Evolutionary conservation across 495 filamentous ascomycete species (phyloP), one percentile per base, ranked within the genome.

Genomic region (Penicillium simplicissimum): DNA sequence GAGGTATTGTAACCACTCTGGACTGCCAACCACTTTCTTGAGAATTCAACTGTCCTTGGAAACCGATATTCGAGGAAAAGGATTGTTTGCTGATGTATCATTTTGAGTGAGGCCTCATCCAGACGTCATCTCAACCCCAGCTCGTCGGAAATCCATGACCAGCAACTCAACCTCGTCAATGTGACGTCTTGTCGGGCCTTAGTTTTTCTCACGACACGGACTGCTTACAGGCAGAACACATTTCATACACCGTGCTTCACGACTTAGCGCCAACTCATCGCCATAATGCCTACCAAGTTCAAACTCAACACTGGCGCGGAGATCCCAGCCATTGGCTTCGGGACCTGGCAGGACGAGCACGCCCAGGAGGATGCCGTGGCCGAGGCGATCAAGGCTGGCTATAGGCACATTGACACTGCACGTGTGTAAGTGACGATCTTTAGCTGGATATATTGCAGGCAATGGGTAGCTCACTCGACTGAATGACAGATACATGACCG

Each of bases 391-490:
- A 67, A 82, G 48, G 74, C 71, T 0, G 85, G 86, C 11, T 85
- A 86, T 61, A 76, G 77, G 8, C 83, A 85, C 35, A 83, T 88
- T 55, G 84, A 88, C 57, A 84, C 83, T 3, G 82, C 82, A 8
- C 67, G 76, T 37, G 72, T 71, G 59, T 61, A 13, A 61, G 59
- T 60, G 17, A 19, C 8, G 11, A 43, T 5, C n/a, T 21, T 14
- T 11, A 33, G 1, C 4, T 21, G 8, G 13, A 23, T 21, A 1
- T 21, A 13, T 13, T 11, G 0, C 2, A 45, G 3, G 11, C 21
- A 3, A 21, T 23, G 8, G 1, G 21, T 2, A 45, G 42, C 8
- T 21, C 21, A 11, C 17, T 21, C 2, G 21, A 21, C 42, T 23
- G 9, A 21, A 13, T 10, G 21, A 23, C 19, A 79, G 74, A 52